Conservation (phyloP, 1,139 yeast species). For the Tardiomyces digboiensis region DNA sequence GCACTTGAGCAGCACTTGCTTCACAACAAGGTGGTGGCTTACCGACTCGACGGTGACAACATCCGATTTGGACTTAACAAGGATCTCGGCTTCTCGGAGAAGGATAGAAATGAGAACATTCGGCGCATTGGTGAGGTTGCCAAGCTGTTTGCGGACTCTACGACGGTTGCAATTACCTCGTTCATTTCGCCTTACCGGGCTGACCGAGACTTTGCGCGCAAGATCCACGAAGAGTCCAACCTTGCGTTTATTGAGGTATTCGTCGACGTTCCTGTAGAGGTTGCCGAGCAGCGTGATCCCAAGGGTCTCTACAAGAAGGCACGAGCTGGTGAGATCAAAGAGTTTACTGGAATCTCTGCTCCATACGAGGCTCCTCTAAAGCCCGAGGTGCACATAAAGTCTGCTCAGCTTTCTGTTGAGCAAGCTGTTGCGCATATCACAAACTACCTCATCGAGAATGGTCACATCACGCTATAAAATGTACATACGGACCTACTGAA, state of each 20-base stretch:
- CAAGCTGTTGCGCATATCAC: conserved; percentile 69
- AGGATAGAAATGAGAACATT: conserved; percentile 89
- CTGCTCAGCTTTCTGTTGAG: conserved; percentile 64
- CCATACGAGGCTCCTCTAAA: conserved; percentile 88
- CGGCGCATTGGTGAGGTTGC: conserved; percentile 93
- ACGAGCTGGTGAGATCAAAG: conserved; percentile 87
- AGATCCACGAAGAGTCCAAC: conserved; percentile 63
- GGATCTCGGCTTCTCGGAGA: conserved; percentile 87
- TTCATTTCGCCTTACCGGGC: conserved; percentile 84
- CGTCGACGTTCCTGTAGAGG: conserved; percentile 86
- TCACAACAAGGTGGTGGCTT: conserved; percentile 53
- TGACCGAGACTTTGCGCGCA: conserved; percentile 81
- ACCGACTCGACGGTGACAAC: conserved; percentile 93
- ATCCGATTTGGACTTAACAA: conserved; percentile 90
- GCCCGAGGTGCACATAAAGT: conserved; percentile 76
- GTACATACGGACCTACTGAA: background rate
- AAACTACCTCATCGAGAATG: conserved; percentile 53
- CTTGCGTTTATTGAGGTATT: conserved; percentile 84
- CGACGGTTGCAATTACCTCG: conserved; percentile 76
- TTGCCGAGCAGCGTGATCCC: conserved; percentile 95
- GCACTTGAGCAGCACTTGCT: conserved; percentile 80
- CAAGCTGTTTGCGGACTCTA: conserved; percentile 84
- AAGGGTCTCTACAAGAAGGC: conserved; percentile 96
- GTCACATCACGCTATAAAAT: conserved; percentile 28
- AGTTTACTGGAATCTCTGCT: conserved; percentile 92